These are phyloP conservation scores for Russula compacta DNA, from an alignment of 768 basidiomycete genomes.

Conservation along the genomic window DNA sequence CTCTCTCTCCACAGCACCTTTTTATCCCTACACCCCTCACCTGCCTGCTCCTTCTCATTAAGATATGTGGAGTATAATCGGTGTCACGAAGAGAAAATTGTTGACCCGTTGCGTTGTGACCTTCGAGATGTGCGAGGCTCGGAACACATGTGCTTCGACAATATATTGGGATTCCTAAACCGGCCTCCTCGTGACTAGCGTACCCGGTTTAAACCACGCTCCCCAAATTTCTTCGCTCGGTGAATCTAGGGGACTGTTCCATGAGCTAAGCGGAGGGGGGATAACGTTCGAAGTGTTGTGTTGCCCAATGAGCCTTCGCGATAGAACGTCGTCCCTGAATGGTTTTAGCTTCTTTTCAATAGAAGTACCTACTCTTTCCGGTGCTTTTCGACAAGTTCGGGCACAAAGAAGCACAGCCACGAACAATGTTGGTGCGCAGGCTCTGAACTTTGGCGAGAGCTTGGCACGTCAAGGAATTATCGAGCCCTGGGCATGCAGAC, in stretches of 20 bases:
- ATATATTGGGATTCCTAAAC: too few relatives aligned
- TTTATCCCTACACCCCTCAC: background rate
- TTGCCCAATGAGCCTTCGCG: too few relatives aligned
- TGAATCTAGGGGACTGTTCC: background rate
- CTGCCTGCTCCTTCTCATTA: background rate
- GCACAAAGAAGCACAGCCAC: background rate
- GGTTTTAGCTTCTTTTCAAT: too few relatives aligned
- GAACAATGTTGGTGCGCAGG: background rate
- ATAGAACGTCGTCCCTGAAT: background rate
- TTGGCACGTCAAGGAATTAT: background rate
- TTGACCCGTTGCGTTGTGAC: too few relatives aligned
- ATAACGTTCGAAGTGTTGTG: too few relatives aligned
- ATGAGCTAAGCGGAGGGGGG: background rate
- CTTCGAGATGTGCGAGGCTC: background rate
- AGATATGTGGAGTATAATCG: background rate
- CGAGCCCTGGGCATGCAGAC: background rate
- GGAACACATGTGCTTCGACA: too few relatives aligned
- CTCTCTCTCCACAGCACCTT: background rate
- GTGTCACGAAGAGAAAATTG: background rate
- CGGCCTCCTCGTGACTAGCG: background rate
- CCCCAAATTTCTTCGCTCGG: background rate
- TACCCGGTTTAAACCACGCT: background rate
- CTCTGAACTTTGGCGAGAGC: background rate
- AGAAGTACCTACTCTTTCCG: background rate
- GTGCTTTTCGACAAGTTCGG: background rate